A percentile compares a stretch with the other conserved stretches of the same genome.
phyloP scores from a whole-genome alignment of 1,284 basidiomycete species.

The Coriolopsis trogii region DNA sequence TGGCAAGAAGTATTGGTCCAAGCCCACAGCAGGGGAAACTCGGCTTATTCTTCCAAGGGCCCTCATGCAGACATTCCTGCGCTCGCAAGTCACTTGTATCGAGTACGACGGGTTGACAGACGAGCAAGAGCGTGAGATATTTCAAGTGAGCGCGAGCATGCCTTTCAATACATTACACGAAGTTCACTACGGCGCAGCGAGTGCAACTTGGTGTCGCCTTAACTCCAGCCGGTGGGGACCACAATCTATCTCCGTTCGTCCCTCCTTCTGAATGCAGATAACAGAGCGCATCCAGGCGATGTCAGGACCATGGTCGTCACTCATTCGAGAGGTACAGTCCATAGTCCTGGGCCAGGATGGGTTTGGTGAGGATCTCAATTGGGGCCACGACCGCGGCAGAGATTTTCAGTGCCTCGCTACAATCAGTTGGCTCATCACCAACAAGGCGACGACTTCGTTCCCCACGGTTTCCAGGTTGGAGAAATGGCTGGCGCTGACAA shows the following conservation, averaged over 20 bases:
- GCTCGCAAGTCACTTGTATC: conserved; percentile 73
- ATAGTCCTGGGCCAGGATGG: conserved; percentile 43
- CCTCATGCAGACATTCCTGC: conserved; percentile 55
- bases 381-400: conserved; percentile 48
- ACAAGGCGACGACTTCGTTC: conserved; percentile 34
- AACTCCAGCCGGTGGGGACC: conserved; percentile 46
- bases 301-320: conserved; percentile 43
- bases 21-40: conserved; percentile 32
- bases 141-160: conserved; percentile 50
- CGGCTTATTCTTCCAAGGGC: conserved; percentile 49
- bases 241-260: background rate
- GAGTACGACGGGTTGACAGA: conserved; percentile 67
- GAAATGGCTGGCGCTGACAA: conserved; percentile 41
- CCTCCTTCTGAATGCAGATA: background rate
- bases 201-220: conserved; percentile 47
- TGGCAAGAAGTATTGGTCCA: conserved; percentile 56
- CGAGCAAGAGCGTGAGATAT: conserved; percentile 72
- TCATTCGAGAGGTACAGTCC: conserved; percentile 44
- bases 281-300: conserved; percentile 52
- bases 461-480: conserved; percentile 41
- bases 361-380: conserved; percentile 46
- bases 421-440: conserved; percentile 45
- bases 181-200: conserved; percentile 37
- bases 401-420: conserved; percentile 51
- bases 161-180: background rate